Percentiles rank a stretch among this genome's conserved stretches.
phyloP scores from a whole-genome alignment of 2,329 filamentous ascomycete species.

The Sporothrix humicola region DNA sequence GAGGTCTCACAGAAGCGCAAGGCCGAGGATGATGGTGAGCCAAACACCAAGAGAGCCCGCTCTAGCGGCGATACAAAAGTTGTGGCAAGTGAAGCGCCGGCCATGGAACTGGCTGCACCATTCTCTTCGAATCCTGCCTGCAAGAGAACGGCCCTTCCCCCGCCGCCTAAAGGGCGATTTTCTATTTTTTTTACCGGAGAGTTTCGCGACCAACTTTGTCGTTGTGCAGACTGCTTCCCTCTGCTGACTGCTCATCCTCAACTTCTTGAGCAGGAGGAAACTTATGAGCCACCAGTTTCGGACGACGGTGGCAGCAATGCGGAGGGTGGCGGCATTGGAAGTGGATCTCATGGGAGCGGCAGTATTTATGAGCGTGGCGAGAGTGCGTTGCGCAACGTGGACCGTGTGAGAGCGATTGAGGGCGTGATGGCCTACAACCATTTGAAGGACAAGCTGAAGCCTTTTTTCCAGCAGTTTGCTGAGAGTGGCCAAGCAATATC shows the following conservation, averaged over 20 bases:
- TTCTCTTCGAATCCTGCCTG: constrained; percentile 47
- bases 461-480: constrained; percentile 91
- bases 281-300: constrained; percentile 89
- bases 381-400: constrained; percentile 87
- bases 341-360: constrained; percentile 69
- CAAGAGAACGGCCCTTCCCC: constrained; percentile 66
- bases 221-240: constrained; percentile 79
- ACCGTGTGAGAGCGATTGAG: constrained; percentile 91
- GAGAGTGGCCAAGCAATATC: constrained; percentile 87
- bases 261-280: constrained; percentile 91
- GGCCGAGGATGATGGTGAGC: constrained; percentile 58
- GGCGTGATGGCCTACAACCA: constrained; percentile 99
- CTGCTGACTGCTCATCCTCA: constrained; percentile 73
- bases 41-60: constrained; percentile 56
- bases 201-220: constrained; percentile 85
- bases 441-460: constrained; percentile 93
- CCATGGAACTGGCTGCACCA: background rate
- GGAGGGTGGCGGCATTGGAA: constrained; percentile 59
- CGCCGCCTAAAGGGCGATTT: constrained; percentile 63
- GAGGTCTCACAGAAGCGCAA: constrained; percentile 67
- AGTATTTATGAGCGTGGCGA: constrained; percentile 91
- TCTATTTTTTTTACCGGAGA: constrained; percentile 81
- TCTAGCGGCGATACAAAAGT: background rate
- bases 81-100: constrained; percentile 19
- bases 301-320: constrained; percentile 62